These are phyloP conservation scores for Xylaria sp. DNA, from an alignment of 495 filamentous ascomycete species.

Conservation along the genomic window DNA sequence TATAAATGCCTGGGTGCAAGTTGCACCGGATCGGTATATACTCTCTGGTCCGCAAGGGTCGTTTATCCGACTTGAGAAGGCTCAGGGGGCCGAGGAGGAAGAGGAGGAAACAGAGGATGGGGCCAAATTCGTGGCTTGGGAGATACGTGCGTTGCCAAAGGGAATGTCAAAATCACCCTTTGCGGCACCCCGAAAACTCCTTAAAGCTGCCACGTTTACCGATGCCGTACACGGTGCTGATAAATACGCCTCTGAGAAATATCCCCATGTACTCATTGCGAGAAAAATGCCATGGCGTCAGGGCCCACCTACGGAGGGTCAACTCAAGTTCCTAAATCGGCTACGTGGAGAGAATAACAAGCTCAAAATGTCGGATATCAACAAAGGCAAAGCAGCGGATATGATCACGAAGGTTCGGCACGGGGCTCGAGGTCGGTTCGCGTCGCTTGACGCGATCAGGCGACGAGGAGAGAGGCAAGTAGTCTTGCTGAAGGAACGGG, in stretches of 20 bases:
- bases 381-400: slow-evolving; percentile 83
- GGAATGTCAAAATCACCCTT: slow-evolving; percentile 59
- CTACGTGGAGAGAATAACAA: slow-evolving; percentile 61
- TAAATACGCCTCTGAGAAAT: slow-evolving; percentile 72
- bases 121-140: slow-evolving; percentile 45
- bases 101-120: slow-evolving; percentile 28
- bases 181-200: slow-evolving; percentile 69
- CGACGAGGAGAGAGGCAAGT: slow-evolving; percentile 51
- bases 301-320: slow-evolving; percentile 67
- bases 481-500: slow-evolving; percentile 48
- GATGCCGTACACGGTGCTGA: slow-evolving; percentile 84
- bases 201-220: slow-evolving; percentile 63
- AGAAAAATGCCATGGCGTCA: slow-evolving; percentile 71
- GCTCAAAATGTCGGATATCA: slow-evolving; percentile 64
- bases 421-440: slow-evolving; percentile 76
- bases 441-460: slow-evolving; percentile 56
- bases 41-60: slow-evolving; percentile 63
- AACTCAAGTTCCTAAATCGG: slow-evolving; percentile 77
- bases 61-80: slow-evolving; percentile 68
- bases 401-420: slow-evolving; percentile 92
- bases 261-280: slow-evolving; percentile 64
- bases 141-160: slow-evolving; percentile 46
- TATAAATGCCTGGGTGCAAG: slow-evolving; percentile 77
- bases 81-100: too few species aligned
- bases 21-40: slow-evolving; percentile 68